These are phyloP conservation scores for Lentinus brumalis DNA, from an alignment of 768 basidiomycete species.

Conservation along the genomic window DNA sequence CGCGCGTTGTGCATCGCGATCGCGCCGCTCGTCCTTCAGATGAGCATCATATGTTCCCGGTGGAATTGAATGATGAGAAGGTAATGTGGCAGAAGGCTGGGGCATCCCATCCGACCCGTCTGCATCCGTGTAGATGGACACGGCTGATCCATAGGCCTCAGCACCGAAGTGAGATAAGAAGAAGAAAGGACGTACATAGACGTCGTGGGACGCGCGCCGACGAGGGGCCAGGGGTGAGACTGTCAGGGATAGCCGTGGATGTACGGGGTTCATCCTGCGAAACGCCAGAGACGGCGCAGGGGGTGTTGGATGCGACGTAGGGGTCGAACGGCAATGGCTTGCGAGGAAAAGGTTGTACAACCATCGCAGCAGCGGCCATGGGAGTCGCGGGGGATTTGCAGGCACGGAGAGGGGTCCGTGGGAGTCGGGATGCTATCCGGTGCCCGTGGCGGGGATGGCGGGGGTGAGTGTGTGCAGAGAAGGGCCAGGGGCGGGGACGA, in stretches of 20 bases:
- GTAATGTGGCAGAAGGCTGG: not conserved
- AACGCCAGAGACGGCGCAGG: not conserved
- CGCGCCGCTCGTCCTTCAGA: not conserved
- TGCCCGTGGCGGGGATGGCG: not conserved
- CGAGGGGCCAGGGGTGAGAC: not conserved
- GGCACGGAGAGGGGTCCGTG: slow-evolving; percentile 11
- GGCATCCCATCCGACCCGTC: not conserved
- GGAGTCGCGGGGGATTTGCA: slow-evolving; percentile 15
- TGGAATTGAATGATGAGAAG: not conserved
- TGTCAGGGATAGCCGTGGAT: not conserved
- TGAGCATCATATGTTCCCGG: not conserved
- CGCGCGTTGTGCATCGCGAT: not conserved
- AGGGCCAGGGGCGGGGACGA: not conserved
- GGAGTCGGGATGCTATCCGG: not conserved
- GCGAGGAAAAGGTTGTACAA: not conserved
- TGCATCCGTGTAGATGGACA: not conserved
- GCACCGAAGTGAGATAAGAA: not conserved
- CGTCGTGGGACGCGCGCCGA: not conserved
- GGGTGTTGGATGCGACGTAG: not conserved
- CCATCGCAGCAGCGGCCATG: slow-evolving; percentile 8
- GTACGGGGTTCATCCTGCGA: not conserved
- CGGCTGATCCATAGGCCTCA: not conserved
- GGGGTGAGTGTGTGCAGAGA: not conserved
- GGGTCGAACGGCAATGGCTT: not conserved
- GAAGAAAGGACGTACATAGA: not conserved